These are phyloP conservation scores for Mycena vitilis DNA, from an alignment of 768 basidiomycete genomes.

Conservation along the genomic window DNA sequence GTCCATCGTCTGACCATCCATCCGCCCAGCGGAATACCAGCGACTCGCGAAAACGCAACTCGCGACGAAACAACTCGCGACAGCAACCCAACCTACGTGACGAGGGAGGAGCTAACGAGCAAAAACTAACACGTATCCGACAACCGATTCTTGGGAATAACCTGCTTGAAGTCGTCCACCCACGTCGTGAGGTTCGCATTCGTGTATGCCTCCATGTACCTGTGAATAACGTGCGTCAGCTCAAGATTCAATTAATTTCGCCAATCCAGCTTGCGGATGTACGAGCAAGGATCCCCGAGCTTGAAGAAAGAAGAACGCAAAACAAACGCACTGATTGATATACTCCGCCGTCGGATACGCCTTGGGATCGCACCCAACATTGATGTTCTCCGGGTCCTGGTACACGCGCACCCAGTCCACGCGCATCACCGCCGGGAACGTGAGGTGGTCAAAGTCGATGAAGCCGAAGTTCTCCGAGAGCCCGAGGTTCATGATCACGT, in stretches of 20 bases:
- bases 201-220: constrained; percentile 66
- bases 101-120: too few species aligned
- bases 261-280: too few species aligned
- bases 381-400: constrained; percentile 68
- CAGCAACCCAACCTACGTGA: too few species aligned
- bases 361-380: constrained; percentile 79
- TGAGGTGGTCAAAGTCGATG: constrained; percentile 75
- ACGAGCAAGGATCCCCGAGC: too few species aligned
- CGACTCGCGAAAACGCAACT: too few species aligned
- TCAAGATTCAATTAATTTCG: too few species aligned
- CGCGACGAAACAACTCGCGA: too few species aligned
- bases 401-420: constrained; percentile 76
- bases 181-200: constrained; percentile 63
- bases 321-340: constrained; percentile 68
- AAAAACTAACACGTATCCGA: constrained; percentile 26
- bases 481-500: constrained; percentile 85
- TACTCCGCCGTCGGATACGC: constrained; percentile 78
- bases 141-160: constrained; percentile 24
- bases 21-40: too few species aligned
- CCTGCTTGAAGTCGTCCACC: constrained; percentile 46
- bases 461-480: constrained; percentile 83
- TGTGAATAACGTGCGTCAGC: constrained; percentile 32
- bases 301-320: too few species aligned
- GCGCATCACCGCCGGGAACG: constrained; percentile 70
- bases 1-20: too few species aligned